Evolutionary conservation across 768 basidiomycete genomes (phyloP), one percentile per base, ranked within the genome.

Genomic region (Mycena epipterygia): DNA sequence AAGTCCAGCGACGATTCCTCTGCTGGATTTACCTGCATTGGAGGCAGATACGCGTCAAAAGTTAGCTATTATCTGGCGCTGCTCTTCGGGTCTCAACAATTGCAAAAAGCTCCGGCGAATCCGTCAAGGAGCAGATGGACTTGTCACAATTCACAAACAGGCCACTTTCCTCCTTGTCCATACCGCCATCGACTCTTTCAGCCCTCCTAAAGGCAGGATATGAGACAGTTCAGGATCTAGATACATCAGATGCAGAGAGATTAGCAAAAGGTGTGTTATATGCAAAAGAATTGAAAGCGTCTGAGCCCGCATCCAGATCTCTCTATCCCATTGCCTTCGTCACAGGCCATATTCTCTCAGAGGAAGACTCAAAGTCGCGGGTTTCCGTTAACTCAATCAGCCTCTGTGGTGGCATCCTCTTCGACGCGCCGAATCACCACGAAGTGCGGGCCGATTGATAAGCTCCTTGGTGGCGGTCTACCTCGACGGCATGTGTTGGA

Each of bases 381-480:
- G n/a, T 72, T 76, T 33, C 68, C 74, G 13, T 78, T 87, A 71
- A 90, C 89, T 42, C 92, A 92, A 76, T 85, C 90, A 12, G 92
- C 86, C 7, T 87, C 92, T 33, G 79, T 81, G 11, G 77, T 86
- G 72, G 67, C 65, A 72, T 86, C 75, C 53, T 79, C 35, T 63
- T 75, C 72, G 49, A 74, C 66, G 59, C 73, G 5, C 29, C 81
- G 74, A 72, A 71, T 87, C 37, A 73, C 83, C 5, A 89, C 89
- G 0, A 76, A 77, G 8, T 90, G 86, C 75, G 64, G 77, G 5
- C 83, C 88, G 16, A 79, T 93, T 32, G 91, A 94, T 73, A 81
- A 80, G 21, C 77, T 94, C 3, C 84, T 95, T 7, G 86, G 83
- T 35, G 91, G 91, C 51, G 93, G 93, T 19, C 79, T 95, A 51